Percentiles rank a stretch among this genome's conserved stretches.
phyloP scores from a whole-genome alignment of 2,329 filamentous ascomycete species.

The Claviceps sorghi region DNA sequence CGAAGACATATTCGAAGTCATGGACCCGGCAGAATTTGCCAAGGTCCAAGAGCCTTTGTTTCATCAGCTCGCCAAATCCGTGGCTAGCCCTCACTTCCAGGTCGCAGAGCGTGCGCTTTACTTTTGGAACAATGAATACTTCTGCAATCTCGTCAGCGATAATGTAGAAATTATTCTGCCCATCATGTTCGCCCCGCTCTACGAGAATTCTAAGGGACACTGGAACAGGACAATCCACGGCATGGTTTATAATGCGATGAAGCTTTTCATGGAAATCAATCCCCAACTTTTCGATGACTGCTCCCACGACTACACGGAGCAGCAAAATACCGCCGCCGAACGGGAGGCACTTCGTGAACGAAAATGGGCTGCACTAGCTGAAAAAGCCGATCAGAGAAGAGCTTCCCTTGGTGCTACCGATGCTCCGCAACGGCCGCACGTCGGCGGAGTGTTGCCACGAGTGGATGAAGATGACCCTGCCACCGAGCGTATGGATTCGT shows the following conservation, averaged over 20 bases:
- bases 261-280: constrained; percentile 99
- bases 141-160: constrained; percentile 97
- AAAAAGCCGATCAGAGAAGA: constrained; percentile 62
- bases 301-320: constrained; percentile 93
- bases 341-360: constrained; percentile 68
- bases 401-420: constrained; percentile 19
- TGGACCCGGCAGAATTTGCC: constrained; percentile 96
- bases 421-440: constrained; percentile 22
- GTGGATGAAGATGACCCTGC: constrained; percentile 67
- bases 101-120: constrained; percentile 94
- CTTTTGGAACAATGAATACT: constrained; percentile 99
- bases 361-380: constrained; percentile 77
- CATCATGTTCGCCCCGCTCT: constrained; percentile 97
- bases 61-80: constrained; percentile 93
- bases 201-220: constrained; percentile 97
- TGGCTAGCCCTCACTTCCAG: constrained; percentile 97
- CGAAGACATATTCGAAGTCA: constrained; percentile 98
- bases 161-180: constrained; percentile 97
- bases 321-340: constrained; percentile 81
- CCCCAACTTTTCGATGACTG: constrained; percentile 97
- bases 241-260: constrained; percentile 99
- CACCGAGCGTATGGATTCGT: constrained; percentile 70
- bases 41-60: constrained; percentile 98
- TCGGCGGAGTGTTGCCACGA: constrained; percentile 26
- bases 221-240: constrained; percentile 99